phyloP scores from a whole-genome alignment of 805 yeast species.

The Starmerella cellae region DNA sequence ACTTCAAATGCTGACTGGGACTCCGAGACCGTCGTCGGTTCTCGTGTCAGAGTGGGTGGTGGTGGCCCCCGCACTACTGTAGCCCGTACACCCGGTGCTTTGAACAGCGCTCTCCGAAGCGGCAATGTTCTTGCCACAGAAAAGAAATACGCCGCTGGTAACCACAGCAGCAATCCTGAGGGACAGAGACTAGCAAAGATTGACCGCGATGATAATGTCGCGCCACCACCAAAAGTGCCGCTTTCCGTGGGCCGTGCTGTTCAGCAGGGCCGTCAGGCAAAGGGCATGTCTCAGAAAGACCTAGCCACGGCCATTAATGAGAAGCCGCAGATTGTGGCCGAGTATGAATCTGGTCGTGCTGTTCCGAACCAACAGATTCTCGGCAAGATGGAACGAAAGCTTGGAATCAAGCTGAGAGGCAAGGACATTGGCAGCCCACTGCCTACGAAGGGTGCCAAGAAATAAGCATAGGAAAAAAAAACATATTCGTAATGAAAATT shows the following conservation, averaged over 20 bases:
- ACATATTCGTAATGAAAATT: too few species aligned
- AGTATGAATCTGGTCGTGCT: constrained; percentile 94
- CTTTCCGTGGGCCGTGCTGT: constrained; percentile 77
- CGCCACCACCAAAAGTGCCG: constrained; percentile 80
- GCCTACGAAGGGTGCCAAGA: constrained; percentile 31
- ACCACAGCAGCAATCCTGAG: constrained; percentile 57
- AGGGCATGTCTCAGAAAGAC: constrained; percentile 86
- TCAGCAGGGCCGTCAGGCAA: constrained; percentile 71
- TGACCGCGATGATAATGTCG: constrained; percentile 87
- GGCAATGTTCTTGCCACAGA: constrained; percentile 85
- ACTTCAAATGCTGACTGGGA: constrained; percentile 62
- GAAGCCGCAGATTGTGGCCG: constrained; percentile 89
- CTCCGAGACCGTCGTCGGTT: constrained; percentile 74
- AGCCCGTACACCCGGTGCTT: constrained; percentile 60
- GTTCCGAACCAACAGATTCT: constrained; percentile 91
- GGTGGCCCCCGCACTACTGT: constrained; percentile 80
- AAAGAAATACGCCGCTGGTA: constrained; percentile 68
- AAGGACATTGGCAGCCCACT: constrained; percentile 88
- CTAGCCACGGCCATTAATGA: constrained; percentile 91
- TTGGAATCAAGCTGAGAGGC: constrained; percentile 92
- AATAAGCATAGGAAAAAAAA: too few species aligned
- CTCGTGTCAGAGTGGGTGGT: constrained; percentile 66
- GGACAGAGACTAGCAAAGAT: constrained; percentile 91
- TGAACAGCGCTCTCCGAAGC: constrained; percentile 87
- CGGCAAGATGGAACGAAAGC: constrained; percentile 81